phyloP scores from a whole-genome alignment of 1,284 basidiomycete species.

The Ustilago nuda region DNA sequence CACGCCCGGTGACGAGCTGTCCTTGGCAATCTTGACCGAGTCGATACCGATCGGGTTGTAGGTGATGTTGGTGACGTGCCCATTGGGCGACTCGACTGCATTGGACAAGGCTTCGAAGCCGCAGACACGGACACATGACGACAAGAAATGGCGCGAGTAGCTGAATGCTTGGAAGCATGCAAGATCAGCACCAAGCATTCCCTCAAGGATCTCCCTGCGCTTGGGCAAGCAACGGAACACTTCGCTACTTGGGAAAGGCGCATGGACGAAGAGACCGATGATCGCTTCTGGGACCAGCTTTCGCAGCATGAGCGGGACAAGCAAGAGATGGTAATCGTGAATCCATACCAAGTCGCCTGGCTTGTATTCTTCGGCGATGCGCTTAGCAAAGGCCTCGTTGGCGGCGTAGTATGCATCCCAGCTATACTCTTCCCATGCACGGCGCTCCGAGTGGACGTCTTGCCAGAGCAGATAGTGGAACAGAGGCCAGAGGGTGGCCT shows the following conservation, averaged over 20 bases:
- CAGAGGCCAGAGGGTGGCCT: constrained; percentile 95
- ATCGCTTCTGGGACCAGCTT: constrained; percentile 79
- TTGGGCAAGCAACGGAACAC: constrained; percentile 90
- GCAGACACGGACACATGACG: constrained; percentile 93
- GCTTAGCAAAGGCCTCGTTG: constrained; percentile 85
- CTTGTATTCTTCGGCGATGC: constrained; percentile 80
- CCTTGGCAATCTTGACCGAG: constrained; percentile 85
- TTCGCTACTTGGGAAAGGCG: constrained; percentile 95
- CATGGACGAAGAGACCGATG: constrained; percentile 94
- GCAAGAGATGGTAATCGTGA: constrained; percentile 82
- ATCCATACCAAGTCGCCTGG: constrained; percentile 83
- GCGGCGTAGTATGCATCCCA: constrained; percentile 87
- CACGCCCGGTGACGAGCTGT: constrained; percentile 84
- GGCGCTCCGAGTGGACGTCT: constrained; percentile 75
- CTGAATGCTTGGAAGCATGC: constrained; percentile 97
- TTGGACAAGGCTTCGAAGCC: constrained; percentile 86
- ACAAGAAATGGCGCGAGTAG: constrained; percentile 94
- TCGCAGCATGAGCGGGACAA: constrained; percentile 87
- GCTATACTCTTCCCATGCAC: constrained; percentile 77
- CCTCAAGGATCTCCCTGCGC: constrained; percentile 92
- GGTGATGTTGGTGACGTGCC: constrained; percentile 84
- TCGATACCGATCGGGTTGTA: constrained; percentile 99
- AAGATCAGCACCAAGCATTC: constrained; percentile 96
- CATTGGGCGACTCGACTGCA: constrained; percentile 88
- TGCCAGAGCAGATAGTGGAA: constrained; percentile 99